Evolutionary conservation across 495 filamentous ascomycete genomes (phyloP).

Genomic region (Astrothelium subdiscretum): DNA sequence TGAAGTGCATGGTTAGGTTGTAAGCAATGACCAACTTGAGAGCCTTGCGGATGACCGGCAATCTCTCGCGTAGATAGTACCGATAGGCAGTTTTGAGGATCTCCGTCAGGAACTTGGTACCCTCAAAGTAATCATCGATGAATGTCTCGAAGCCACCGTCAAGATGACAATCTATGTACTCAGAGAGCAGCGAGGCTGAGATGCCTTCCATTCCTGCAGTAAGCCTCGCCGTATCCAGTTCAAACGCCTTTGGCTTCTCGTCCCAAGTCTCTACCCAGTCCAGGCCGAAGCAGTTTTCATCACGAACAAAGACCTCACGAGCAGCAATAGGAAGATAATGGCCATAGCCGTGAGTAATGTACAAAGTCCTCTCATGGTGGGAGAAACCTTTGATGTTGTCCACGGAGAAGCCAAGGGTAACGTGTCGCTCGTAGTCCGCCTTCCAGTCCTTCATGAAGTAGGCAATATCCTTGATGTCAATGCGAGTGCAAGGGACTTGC

Average conservation of each 20-base stretch:
- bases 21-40: conserved; percentile 86
- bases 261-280: conserved; percentile 79
- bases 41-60: conserved; percentile 79
- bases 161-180: conserved; percentile 87
- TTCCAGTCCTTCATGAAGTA: conserved; percentile 99
- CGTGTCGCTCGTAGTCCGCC: conserved; percentile 83
- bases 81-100: conserved; percentile 88
- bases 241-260: conserved; percentile 61
- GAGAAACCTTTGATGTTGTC: conserved; percentile 91
- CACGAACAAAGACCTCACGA: conserved; percentile 78
- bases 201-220: conserved; percentile 78
- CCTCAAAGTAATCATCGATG: conserved; percentile 88
- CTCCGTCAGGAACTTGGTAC: conserved; percentile 82
- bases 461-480: conserved; percentile 92
- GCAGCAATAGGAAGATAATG: conserved; percentile 79
- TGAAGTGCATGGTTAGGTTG: conserved; percentile 84
- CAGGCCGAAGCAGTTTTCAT: conserved; percentile 82
- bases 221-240: conserved; percentile 71
- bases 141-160: conserved; percentile 82
- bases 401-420: conserved; percentile 72
- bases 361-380: conserved; percentile 50
- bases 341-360: conserved; percentile 67
- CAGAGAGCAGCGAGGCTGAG: conserved; percentile 59
- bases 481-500: conserved; percentile 91
- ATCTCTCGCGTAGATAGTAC: conserved; percentile 71